Evolutionary conservation across 352 stramenopile genomes (phyloP).

Genomic region (Phytophthora idaei): DNA sequence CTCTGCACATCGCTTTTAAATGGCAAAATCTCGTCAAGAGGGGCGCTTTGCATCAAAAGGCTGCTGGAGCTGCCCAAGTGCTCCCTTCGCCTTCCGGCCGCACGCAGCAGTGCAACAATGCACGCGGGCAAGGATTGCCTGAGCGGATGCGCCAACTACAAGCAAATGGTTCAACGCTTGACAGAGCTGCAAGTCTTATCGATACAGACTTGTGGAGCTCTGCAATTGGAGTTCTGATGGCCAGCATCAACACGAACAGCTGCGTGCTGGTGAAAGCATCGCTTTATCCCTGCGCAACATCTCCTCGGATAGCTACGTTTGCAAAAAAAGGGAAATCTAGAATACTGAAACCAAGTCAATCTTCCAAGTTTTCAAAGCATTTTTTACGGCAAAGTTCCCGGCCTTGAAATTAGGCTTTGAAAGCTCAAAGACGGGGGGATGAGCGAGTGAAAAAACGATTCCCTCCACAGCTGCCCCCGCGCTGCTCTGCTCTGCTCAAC

Average conservation of each 20-base stretch:
- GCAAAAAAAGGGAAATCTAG: constrained; percentile 3
- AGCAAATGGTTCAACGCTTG: constrained; percentile 25
- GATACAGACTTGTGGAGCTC: constrained; percentile 6
- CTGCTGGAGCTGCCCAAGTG: neutral
- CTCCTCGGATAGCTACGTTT: constrained; percentile 9
- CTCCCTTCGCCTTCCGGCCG: neutral
- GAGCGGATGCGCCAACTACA: constrained; percentile 14
- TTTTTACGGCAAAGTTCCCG: constrained; percentile 1
- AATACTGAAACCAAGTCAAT: constrained; percentile 18
- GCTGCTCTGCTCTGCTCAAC: constrained; percentile 28
- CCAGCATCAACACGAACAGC: constrained; percentile 19
- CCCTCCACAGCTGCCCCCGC: constrained; percentile 21
- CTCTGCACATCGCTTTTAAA: neutral
- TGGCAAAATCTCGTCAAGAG: neutral
- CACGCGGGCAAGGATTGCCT: constrained; percentile 1
- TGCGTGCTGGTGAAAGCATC: constrained; percentile 15
- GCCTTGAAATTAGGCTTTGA: constrained; percentile 16
- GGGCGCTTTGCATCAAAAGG: too few relatives aligned
- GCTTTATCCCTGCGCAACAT: constrained; percentile 7
- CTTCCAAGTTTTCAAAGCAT: constrained; percentile 4
- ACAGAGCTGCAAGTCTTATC: constrained; percentile 8
- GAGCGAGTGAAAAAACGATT: constrained; percentile 17
- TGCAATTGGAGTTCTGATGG: neutral
- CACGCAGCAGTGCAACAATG: neutral
- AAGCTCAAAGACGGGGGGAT: constrained; percentile 31